Percentiles rank a stretch among this genome's conserved stretches.
phyloP scores from a whole-genome alignment of 768 basidiomycete species.

The Pulveroboletus sp. region DNA sequence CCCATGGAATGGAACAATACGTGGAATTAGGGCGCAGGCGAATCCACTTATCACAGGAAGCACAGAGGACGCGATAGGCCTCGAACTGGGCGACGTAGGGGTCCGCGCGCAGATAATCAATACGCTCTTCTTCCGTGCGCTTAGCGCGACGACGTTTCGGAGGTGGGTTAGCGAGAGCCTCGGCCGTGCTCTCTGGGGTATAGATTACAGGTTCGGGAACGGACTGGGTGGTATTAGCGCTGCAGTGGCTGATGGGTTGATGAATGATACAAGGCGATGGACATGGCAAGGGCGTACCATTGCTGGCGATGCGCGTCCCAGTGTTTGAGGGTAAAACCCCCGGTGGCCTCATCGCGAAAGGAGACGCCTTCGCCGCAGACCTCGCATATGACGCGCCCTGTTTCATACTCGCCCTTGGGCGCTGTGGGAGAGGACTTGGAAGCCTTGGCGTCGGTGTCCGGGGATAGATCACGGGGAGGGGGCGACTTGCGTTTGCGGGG shows the following conservation, averaged over 20 bases:
- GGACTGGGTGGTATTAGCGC: slow-evolving; percentile 31
- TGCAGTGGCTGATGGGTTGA: slow-evolving; percentile 13
- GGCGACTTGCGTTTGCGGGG: slow-evolving; percentile 41
- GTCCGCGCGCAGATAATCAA: slow-evolving; percentile 64
- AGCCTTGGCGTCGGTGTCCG: slow-evolving; percentile 12
- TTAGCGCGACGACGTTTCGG: slow-evolving; percentile 71
- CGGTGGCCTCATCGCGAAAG: slow-evolving; percentile 62
- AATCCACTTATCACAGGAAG: slow-evolving; percentile 83
- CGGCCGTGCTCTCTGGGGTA: slow-evolving; percentile 41
- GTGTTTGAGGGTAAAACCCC: slow-evolving; percentile 62
- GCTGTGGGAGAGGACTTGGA: slow-evolving; percentile 10
- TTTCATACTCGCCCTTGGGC: slow-evolving; percentile 56
- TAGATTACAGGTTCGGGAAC: slow-evolving; percentile 39
- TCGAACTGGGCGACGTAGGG: slow-evolving; percentile 81
- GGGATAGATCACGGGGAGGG: slow-evolving; percentile 21
- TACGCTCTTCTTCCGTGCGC: slow-evolving; percentile 74
- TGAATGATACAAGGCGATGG: background rate
- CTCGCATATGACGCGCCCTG: slow-evolving; percentile 65
- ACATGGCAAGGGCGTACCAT: slow-evolving; percentile 44
- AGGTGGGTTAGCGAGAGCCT: slow-evolving; percentile 45
- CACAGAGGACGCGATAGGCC: slow-evolving; percentile 76
- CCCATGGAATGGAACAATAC: slow-evolving; percentile 87
- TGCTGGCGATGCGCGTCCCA: slow-evolving; percentile 65
- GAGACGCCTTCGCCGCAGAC: slow-evolving; percentile 60
- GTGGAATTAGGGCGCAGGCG: slow-evolving; percentile 83